Evolutionary conservation across 768 basidiomycete species (phyloP).

Genomic region (Suillus sp.): DNA sequence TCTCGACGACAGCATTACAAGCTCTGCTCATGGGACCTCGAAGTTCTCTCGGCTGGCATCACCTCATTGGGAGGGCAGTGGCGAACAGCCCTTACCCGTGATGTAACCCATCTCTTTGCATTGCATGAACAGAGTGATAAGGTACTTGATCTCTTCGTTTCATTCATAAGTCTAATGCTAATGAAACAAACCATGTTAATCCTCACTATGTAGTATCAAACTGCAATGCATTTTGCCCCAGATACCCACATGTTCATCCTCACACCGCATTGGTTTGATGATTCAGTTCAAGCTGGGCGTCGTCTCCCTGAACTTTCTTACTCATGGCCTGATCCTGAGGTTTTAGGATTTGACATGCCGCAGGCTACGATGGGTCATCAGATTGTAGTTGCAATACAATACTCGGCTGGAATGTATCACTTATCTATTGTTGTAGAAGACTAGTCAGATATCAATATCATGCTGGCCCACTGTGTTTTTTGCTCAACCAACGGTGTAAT

Average conservation of each 20-base stretch:
- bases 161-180: background rate
- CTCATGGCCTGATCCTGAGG: slow-evolving; percentile 71
- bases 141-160: slow-evolving; percentile 33
- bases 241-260: slow-evolving; percentile 64
- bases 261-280: slow-evolving; percentile 92
- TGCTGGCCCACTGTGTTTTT: too few relatives aligned
- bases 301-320: slow-evolving; percentile 57
- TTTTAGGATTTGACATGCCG: slow-evolving; percentile 37
- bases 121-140: slow-evolving; percentile 51
- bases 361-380: slow-evolving; percentile 9
- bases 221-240: slow-evolving; percentile 57
- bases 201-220: slow-evolving; percentile 44
- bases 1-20: slow-evolving; percentile 24
- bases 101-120: slow-evolving; percentile 87
- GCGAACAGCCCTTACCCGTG: slow-evolving; percentile 72
- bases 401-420: too few relatives aligned
- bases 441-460: too few relatives aligned
- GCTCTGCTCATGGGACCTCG: slow-evolving; percentile 65
- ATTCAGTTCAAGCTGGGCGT: slow-evolving; percentile 61
- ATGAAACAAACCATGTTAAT: too few relatives aligned
- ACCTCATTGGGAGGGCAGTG: slow-evolving; percentile 80
- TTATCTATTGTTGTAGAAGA: too few relatives aligned
- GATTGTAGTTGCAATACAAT: too few relatives aligned
- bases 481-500: too few relatives aligned
- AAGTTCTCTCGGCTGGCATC: slow-evolving; percentile 73